phyloP scores from a whole-genome alignment of 1,139 yeast genomes.

The Geotrichum phurueaensis region DNA sequence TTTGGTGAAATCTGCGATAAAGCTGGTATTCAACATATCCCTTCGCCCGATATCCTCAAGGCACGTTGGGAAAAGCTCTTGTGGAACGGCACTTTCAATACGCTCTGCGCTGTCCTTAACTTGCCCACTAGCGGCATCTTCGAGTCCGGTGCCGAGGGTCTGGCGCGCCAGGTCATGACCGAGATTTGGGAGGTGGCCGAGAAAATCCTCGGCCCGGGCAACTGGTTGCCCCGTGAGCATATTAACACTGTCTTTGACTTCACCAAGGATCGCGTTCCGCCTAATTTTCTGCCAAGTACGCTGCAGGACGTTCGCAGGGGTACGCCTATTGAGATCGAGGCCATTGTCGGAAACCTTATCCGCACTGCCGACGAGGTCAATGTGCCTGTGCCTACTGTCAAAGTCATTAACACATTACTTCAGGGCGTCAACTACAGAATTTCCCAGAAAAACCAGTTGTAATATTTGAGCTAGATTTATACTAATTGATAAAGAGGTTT shows the following conservation, averaged over 20 bases:
- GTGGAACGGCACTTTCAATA: conserved; percentile 27
- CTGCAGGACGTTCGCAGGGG: conserved; percentile 27
- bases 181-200: conserved; percentile 25
- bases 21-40: conserved; percentile 13
- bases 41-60: conserved; percentile 17
- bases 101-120: conserved; percentile 22
- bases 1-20: conserved; percentile 15
- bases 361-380: conserved; percentile 21
- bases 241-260: conserved; percentile 16
- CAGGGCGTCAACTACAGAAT: conserved; percentile 21
- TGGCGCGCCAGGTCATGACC: conserved; percentile 17
- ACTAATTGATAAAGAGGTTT: background rate
- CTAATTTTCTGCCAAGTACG: conserved; percentile 25
- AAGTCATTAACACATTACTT: conserved; percentile 19
- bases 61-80: conserved; percentile 25
- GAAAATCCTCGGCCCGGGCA: conserved; percentile 19
- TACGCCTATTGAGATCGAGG: conserved; percentile 23
- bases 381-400: conserved; percentile 22
- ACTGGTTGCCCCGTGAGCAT: conserved; percentile 18
- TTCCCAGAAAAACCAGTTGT: background rate
- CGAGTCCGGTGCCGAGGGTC: conserved; percentile 16
- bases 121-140: conserved; percentile 18
- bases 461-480: background rate
- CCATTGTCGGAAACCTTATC: conserved; percentile 24
- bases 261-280: conserved; percentile 16